phyloP scores from a whole-genome alignment of 768 basidiomycete species.

The Pulveroboletus sp. region DNA sequence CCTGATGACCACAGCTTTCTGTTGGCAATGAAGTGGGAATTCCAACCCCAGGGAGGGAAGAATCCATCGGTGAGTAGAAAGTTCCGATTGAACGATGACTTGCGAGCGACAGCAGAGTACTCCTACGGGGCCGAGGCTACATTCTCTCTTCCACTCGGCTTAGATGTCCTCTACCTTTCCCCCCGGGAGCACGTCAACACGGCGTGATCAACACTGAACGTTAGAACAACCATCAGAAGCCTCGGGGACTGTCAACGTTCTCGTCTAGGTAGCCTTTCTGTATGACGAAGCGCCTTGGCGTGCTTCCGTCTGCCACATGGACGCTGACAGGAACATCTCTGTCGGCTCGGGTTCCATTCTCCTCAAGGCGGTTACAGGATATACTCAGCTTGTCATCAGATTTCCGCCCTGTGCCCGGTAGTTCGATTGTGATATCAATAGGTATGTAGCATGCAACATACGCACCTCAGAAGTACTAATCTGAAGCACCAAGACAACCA shows the following conservation, averaged over 20 bases:
- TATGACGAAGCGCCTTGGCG: conserved; percentile 15
- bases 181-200: conserved; percentile 26
- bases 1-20: conserved; percentile 9
- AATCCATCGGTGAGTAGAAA: conserved; percentile 9
- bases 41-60: neutral
- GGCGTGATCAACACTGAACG: conserved; percentile 29
- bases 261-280: conserved; percentile 21
- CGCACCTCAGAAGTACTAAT: no score
- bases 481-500: no score
- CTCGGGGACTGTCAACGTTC: conserved; percentile 27
- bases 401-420: no score
- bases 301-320: conserved; percentile 29
- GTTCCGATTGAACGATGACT: conserved; percentile 21
- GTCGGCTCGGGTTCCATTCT: no score
- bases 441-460: no score
- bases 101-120: conserved; percentile 16
- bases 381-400: no score
- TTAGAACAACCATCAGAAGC: conserved; percentile 27
- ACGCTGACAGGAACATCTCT: no score
- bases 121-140: conserved; percentile 24
- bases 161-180: conserved; percentile 28
- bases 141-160: conserved; percentile 29
- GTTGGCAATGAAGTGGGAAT: neutral
- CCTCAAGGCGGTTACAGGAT: no score
- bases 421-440: no score